Evolutionary conservation across 2,329 filamentous ascomycete genomes (phyloP), one percentile per base, ranked within the genome.

Genomic region (Nothomitra cinnamomea): DNA sequence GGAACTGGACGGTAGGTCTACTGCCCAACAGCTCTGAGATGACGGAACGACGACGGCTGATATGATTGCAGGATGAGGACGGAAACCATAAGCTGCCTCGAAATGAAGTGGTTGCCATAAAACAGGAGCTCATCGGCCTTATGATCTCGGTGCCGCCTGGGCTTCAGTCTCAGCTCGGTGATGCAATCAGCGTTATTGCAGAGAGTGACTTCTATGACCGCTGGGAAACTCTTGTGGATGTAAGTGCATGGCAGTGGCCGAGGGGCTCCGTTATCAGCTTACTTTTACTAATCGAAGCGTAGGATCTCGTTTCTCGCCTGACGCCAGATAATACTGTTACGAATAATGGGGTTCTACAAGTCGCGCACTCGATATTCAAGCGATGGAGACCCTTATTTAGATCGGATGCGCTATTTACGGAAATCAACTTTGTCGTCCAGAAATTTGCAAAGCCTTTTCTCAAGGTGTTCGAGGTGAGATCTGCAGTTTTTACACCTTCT

Each of bases 311-410:
- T 60, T 86, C 83, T 50, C 82, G 89, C 49, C 78, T 98, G 58
- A 90, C 87, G 2, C 75, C 83, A 12, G 81, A 84, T 60, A 85
- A 96, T 65, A 80, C 83, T 56, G 82, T 83, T 59, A 76, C 88
- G 66, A 98, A 96, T 69, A 87, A 89, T 62, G 94, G 92, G 59
- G 92, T 98, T 17, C 74, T 98, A 56, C 88, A 95, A 69, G 92
- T 98, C 45, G 94, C 94, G 60, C 92, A 98, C 70, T 96, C 92
- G 50, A 96, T 98, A 61, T 98, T 96, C 71, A 86, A 85, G 66
- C 77, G 92, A 66, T 98, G 92, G 92, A 79, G 92, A 59, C 94
- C 92, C 7, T 75, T 98, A 41, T 95, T 94, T 71, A 81, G 85
- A 57, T 95, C 89, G 43, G 87, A 98, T 67, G 87, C 85, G 51